phyloP scores from a whole-genome alignment of 1,139 yeast genomes.

The Suhomyces panamericanus region DNA sequence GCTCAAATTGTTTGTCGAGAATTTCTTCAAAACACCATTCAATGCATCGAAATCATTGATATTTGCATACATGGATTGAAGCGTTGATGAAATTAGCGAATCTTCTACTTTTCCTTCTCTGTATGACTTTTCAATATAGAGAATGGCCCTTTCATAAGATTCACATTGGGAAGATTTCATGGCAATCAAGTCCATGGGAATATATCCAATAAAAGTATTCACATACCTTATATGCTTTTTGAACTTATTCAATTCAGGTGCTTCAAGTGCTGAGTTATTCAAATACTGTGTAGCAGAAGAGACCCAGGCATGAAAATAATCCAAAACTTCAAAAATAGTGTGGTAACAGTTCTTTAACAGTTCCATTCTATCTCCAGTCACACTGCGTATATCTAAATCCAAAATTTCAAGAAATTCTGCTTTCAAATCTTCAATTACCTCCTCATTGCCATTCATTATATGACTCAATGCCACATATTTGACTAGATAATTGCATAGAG shows the following conservation, averaged over 20 bases:
- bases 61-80: conserved; percentile 81
- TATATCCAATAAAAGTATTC: conserved; percentile 48
- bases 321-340: conserved; percentile 74
- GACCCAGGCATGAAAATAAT: conserved; percentile 80
- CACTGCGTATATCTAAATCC: conserved; percentile 41
- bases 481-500: conserved; percentile 68
- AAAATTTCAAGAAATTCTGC: conserved; percentile 62
- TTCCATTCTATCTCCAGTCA: conserved; percentile 54
- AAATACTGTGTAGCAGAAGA: conserved; percentile 38
- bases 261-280: conserved; percentile 23
- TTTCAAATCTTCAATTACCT: conserved; percentile 46
- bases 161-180: conserved; percentile 78
- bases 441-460: conserved; percentile 51
- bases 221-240: conserved; percentile 36
- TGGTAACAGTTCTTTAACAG: conserved; percentile 65
- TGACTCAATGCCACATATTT: conserved; percentile 78
- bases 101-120: conserved; percentile 38
- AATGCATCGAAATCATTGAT: conserved; percentile 89
- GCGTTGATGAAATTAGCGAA: conserved; percentile 47
- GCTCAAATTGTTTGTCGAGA: conserved; percentile 65
- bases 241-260: conserved; percentile 21
- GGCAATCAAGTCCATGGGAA: conserved; percentile 75
- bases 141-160: conserved; percentile 85
- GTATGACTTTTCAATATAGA: conserved; percentile 78
- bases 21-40: conserved; percentile 78